Percentiles rank a stretch among this genome's conserved stretches.
These are phyloP conservation scores for Trichoderma sp. DNA, from an alignment of 2,329 filamentous ascomycete genomes.

Conservation along the genomic window DNA sequence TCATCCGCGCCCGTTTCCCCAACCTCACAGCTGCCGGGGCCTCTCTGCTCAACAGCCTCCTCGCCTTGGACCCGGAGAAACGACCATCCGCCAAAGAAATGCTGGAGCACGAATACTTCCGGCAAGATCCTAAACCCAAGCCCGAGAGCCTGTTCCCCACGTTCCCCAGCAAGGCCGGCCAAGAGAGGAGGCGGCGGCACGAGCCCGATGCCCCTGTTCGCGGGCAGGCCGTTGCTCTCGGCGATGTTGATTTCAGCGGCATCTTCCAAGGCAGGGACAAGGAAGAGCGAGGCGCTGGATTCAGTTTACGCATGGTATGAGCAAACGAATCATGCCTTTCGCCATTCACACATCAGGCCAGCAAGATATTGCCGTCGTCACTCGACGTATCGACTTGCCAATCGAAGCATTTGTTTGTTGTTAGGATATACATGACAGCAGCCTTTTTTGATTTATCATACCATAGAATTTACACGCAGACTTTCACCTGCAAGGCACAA, in stretches of 20 bases:
- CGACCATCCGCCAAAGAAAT: constrained; percentile 72
- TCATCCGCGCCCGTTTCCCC: constrained; percentile 76
- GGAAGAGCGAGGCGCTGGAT: constrained; percentile 65
- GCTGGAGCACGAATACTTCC: constrained; percentile 80
- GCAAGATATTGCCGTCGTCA: background rate
- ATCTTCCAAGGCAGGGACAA: constrained; percentile 67
- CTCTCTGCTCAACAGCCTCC: constrained; percentile 63
- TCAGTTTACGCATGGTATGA: constrained; percentile 60
- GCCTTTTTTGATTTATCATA: background rate
- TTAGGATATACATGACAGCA: background rate
- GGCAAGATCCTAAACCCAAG: constrained; percentile 86
- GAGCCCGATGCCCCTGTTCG: constrained; percentile 80
- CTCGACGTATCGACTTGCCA: background rate
- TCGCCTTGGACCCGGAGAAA: constrained; percentile 70
- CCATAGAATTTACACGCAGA: background rate
- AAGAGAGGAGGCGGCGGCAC: constrained; percentile 72
- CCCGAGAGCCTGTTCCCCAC: constrained; percentile 92
- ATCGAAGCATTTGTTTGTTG: background rate
- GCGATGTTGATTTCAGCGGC: constrained; percentile 63
- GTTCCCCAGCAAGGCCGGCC: constrained; percentile 90
- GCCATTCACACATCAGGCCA: background rate
- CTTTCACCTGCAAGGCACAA: background rate
- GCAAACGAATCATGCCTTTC: background rate
- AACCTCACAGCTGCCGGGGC: constrained; percentile 75
- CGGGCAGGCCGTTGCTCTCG: constrained; percentile 61